Conservation (phyloP, 225 moss, liverwort and hornwort species). For the Anthoceros angustus region DNA sequence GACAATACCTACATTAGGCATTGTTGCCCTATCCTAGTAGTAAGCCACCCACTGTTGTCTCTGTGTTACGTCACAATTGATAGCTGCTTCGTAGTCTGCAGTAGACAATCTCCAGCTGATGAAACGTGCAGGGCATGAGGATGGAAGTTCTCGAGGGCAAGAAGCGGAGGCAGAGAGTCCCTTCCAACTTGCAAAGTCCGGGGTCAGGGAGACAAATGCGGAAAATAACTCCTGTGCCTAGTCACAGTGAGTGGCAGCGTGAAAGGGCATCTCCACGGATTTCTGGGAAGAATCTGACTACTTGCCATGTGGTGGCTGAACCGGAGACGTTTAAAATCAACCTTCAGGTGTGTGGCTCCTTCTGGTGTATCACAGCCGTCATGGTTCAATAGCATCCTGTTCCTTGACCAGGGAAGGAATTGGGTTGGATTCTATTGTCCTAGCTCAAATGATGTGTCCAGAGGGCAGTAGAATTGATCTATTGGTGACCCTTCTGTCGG, state of each 20-base stretch:
- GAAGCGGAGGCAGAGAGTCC: constrained; percentile 36
- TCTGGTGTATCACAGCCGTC: neutral
- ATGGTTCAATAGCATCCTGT: neutral
- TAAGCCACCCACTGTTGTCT: constrained; percentile 13
- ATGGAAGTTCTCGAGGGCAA: constrained; percentile 41
- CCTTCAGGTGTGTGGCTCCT: constrained; percentile 40
- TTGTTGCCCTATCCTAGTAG: constrained; percentile 53
- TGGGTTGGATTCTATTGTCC: neutral
- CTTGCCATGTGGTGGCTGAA: constrained; percentile 16
- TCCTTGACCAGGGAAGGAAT: neutral
- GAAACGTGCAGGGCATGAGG: constrained; percentile 35
- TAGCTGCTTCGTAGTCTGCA: neutral
- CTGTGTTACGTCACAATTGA: neutral
- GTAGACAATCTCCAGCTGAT: neutral
- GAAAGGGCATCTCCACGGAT: neutral
- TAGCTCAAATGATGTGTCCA: neutral
- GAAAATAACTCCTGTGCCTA: constrained; percentile 56
- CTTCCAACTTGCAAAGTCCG: constrained; percentile 41
- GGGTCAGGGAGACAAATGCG: constrained; percentile 33
- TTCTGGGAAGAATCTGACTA: constrained; percentile 22
- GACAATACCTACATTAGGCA: constrained; percentile 51
- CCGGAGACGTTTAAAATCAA: constrained; percentile 37
- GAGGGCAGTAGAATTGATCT: neutral
- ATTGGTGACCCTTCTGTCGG: too few relatives aligned
- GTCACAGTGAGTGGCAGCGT: constrained; percentile 6